Conservation (phyloP, 2,329 filamentous ascomycete genomes). For the Didymella lethalis region DNA sequence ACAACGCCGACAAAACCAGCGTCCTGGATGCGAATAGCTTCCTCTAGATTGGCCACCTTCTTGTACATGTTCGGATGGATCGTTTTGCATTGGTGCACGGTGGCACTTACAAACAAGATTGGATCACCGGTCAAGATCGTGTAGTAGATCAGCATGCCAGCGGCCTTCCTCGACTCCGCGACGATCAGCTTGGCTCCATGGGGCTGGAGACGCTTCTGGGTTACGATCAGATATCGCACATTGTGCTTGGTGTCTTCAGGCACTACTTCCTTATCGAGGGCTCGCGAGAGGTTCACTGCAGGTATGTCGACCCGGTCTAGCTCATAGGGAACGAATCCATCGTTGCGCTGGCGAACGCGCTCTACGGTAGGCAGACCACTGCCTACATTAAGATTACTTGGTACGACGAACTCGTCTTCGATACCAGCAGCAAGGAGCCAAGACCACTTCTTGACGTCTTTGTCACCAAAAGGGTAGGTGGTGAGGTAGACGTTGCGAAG, state of each 20-base stretch:
- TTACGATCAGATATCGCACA: constrained; percentile 29
- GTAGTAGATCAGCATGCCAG: constrained; percentile 34
- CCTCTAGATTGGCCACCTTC: constrained; percentile 31
- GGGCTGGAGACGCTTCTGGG: constrained; percentile 22
- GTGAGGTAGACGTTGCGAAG: constrained; percentile 31
- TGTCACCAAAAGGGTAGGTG: constrained; percentile 37
- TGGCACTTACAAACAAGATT: constrained; percentile 33
- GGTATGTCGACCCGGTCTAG: constrained; percentile 22
- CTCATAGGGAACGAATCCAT: constrained; percentile 22
- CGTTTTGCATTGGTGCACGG: constrained; percentile 18
- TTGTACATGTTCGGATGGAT: constrained; percentile 24
- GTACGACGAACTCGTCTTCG: constrained; percentile 27
- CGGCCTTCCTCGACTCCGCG: constrained; percentile 37
- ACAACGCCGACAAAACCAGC: constrained; percentile 29
- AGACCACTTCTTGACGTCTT: constrained; percentile 35
- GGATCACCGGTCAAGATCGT: constrained; percentile 33
- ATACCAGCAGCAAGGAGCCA: constrained; percentile 31
- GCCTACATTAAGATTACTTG: constrained; percentile 2
- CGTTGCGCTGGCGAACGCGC: constrained; percentile 12
- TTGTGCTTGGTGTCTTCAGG: constrained; percentile 26
- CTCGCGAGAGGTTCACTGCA: constrained; percentile 32
- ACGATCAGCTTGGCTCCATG: constrained; percentile 29
- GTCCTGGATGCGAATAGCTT: constrained; percentile 17
- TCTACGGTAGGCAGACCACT: constrained; percentile 10
- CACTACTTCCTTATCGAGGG: constrained; percentile 28